Evolutionary conservation across 2,329 filamentous ascomycete species (phyloP).

Genomic region (Fonsecaea pugnacius): DNA sequence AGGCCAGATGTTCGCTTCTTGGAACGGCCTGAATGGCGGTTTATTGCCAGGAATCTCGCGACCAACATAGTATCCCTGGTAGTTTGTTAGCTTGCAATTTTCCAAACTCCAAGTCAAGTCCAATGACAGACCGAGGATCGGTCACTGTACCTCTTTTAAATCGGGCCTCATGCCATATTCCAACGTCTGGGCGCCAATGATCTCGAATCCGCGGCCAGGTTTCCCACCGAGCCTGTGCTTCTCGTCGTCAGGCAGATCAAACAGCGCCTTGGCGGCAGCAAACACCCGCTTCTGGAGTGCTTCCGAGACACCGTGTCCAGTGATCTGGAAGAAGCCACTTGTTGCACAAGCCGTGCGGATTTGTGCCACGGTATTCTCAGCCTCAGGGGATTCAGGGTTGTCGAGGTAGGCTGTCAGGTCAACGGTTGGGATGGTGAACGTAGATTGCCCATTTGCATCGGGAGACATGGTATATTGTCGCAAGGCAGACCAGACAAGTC

Average conservation of each 20-base stretch:
- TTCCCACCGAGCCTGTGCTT: constrained; percentile 32
- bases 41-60: constrained; percentile 31
- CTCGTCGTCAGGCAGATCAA: constrained; percentile 46
- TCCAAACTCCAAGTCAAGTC: not conserved
- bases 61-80: constrained; percentile 38
- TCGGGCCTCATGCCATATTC: constrained; percentile 38
- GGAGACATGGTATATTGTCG: not conserved
- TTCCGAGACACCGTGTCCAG: constrained; percentile 52
- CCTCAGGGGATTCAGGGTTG: constrained; percentile 29
- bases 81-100: not conserved
- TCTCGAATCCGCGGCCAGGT: constrained; percentile 39
- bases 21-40: constrained; percentile 33
- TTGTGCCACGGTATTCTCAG: constrained; percentile 40
- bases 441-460: not conserved
- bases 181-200: constrained; percentile 38
- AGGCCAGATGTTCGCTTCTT: constrained; percentile 32
- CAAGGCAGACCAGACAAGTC: not conserved
- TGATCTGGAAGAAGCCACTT: constrained; percentile 61
- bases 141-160: constrained; percentile 40
- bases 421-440: constrained; percentile 29
- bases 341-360: constrained; percentile 51
- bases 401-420: constrained; percentile 34
- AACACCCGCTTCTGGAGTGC: constrained; percentile 50
- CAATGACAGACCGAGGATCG: constrained; percentile 28
- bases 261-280: constrained; percentile 52